These are phyloP conservation scores for Candida maltosa DNA, from an alignment of 805 yeast genomes.

Conservation along the genomic window DNA sequence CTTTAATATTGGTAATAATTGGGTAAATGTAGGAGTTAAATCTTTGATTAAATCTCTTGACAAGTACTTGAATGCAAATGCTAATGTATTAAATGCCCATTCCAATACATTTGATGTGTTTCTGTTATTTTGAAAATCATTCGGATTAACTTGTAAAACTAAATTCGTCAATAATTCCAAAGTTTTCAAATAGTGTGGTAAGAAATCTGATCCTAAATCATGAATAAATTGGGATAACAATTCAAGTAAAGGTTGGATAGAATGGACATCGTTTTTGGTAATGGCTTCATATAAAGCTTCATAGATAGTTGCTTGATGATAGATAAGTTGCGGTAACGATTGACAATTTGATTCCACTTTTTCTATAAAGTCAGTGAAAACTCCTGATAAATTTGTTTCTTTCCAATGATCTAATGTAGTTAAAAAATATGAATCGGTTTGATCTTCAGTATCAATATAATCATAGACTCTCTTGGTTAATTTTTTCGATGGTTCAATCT, in stretches of 20 bases:
- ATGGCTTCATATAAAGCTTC: slow-evolving; percentile 47
- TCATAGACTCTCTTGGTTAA: slow-evolving; percentile 61
- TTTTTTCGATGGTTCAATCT: slow-evolving; percentile 68
- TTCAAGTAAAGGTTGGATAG: slow-evolving; percentile 81
- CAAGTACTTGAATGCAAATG: slow-evolving; percentile 86
- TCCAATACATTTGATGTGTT: slow-evolving; percentile 67
- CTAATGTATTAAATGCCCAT: slow-evolving; percentile 79
- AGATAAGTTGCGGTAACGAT: slow-evolving; percentile 77
- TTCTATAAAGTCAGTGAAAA: slow-evolving; percentile 61
- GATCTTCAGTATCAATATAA: slow-evolving; percentile 63
- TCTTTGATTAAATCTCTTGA: slow-evolving; percentile 62
- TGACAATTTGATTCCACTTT: slow-evolving; percentile 53
- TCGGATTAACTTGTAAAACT: slow-evolving; percentile 33
- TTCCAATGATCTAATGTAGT: slow-evolving; percentile 83
- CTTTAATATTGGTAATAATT: slow-evolving; percentile 62
- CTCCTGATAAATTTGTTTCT: slow-evolving; percentile 76
- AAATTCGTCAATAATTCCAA: slow-evolving; percentile 50
- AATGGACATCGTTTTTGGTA: slow-evolving; percentile 56
- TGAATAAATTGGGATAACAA: slow-evolving; percentile 78
- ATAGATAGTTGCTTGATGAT: slow-evolving; percentile 62
- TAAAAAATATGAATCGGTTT: slow-evolving; percentile 80
- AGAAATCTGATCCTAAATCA: slow-evolving; percentile 89
- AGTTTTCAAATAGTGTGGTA: slow-evolving; percentile 59
- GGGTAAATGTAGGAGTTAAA: slow-evolving; percentile 64
- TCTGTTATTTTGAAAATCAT: slow-evolving; percentile 49